Base-by-base conservation (phyloP, 352 stramenopile species). In the Globisporangium cederbergense region DNA sequence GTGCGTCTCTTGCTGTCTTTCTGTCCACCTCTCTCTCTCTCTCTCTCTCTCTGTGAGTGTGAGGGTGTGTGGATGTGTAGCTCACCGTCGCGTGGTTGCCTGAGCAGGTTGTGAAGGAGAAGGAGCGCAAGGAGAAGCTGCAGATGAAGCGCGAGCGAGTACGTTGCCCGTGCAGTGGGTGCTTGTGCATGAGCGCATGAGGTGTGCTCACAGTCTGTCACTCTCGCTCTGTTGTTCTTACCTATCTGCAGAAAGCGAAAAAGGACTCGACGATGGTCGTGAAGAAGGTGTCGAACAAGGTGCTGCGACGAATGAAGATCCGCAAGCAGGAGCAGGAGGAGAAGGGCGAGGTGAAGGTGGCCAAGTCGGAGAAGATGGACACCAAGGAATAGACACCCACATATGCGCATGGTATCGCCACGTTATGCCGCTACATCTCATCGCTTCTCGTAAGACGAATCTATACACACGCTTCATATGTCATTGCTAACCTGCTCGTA, bases 201-300 rank as follows among this genome's bases (percentile, higher is more conserved):
- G 9, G 9, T 16, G 25, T 47, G 22, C 22, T 56, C 30, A 42
- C 42, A 28, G 25, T 28, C 25, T 28, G 25, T 28, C 25, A 18
- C 25, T 54, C 14, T 40, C 51, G 6, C 42, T 4, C 2, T 25
- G 11, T 0, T 42, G 3, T 6, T 10, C 22, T 18, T 58, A 32
- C 38, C 18, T 14, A 8, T 58, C n/a, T 66, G 34, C 55, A 83
- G 67, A 88, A 89, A 85, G 78, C 79, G 40, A 62, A 76, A 22
- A 88, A 88, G 64, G 81, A 78, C 60, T 70, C 81, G 62, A 87
- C 73, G 47, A 66, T 50, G 40, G 46, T 58, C 28, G 76, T 82
- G 50, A 92, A 90, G 73, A 92, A 90, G 62, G 79, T 92, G 38
- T 88, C 83, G 32, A 81, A 59, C 65, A 92, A 92, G 59, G 83